Percentiles rank a stretch among this genome's conserved stretches.
These are phyloP conservation scores for Endocarpon pusillum DNA, from an alignment of 495 filamentous ascomycete species.

Conservation along the genomic window DNA sequence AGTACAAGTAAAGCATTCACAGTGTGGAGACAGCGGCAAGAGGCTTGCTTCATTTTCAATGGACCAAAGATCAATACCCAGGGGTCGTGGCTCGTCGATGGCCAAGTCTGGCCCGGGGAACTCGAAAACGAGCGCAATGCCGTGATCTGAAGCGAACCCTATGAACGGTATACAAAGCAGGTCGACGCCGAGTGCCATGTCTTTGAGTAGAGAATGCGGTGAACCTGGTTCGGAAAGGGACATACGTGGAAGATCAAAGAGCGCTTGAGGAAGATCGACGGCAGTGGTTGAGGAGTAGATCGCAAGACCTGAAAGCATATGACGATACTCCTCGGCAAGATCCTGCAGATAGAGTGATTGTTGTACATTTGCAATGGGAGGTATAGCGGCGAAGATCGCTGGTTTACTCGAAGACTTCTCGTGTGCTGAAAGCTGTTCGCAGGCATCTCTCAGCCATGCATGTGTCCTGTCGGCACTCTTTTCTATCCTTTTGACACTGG, in stretches of 20 bases:
- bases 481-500: slow-evolving; percentile 49
- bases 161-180: slow-evolving; percentile 63
- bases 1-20: slow-evolving; percentile 70
- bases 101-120: slow-evolving; percentile 38
- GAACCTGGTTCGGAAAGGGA: slow-evolving; percentile 46
- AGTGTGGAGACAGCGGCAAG: slow-evolving; percentile 38
- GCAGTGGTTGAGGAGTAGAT: slow-evolving; percentile 57
- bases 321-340: slow-evolving; percentile 34
- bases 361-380: slow-evolving; percentile 54
- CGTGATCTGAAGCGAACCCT: slow-evolving; percentile 57
- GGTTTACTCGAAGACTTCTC: slow-evolving; percentile 16
- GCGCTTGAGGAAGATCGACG: slow-evolving; percentile 41
- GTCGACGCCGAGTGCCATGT: slow-evolving; percentile 62
- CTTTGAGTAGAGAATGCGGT: slow-evolving; percentile 59
- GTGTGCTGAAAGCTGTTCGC: slow-evolving; percentile 29
- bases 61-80: slow-evolving; percentile 67
- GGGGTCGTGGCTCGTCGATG: slow-evolving; percentile 19
- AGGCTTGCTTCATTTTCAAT: slow-evolving; percentile 36
- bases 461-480: slow-evolving; percentile 81
- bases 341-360: slow-evolving; percentile 63
- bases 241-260: slow-evolving; percentile 50
- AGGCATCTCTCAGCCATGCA: slow-evolving; percentile 40
- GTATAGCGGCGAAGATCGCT: slow-evolving; percentile 59
- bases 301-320: slow-evolving; percentile 56
- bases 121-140: slow-evolving; percentile 64